Conservation (phyloP, 768 basidiomycete genomes). For the Trametopsis cervina region DNA sequence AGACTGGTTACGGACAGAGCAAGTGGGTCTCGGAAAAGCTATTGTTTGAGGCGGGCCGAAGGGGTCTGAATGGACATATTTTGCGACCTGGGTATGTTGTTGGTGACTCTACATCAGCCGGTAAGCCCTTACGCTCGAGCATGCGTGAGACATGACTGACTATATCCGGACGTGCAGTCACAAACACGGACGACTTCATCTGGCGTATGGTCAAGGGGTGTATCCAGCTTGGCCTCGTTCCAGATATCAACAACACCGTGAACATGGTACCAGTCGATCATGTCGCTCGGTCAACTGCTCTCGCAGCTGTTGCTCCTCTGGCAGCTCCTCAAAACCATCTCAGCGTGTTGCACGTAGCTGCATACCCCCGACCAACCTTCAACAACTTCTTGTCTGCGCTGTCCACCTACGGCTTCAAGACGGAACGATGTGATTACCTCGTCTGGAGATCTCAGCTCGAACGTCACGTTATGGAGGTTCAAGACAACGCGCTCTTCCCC, state of each 20-base stretch:
- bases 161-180: no score
- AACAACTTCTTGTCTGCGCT: constrained; percentile 78
- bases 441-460: constrained; percentile 90
- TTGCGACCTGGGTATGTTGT: constrained; percentile 95
- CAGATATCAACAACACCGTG: constrained; percentile 96
- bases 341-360: constrained; percentile 78
- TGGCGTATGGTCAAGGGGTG: constrained; percentile 99
- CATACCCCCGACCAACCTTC: constrained; percentile 81
- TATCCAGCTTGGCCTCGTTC: constrained; percentile 91
- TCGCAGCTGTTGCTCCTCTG: constrained; percentile 63
- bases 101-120: constrained; percentile 82
- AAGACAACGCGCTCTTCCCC: constrained; percentile 97
- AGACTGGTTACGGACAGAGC: constrained; percentile 92
- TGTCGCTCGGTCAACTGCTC: constrained; percentile 75
- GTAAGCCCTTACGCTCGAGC: constrained; percentile 39
- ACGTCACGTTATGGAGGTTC: constrained; percentile 87
- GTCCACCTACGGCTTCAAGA: constrained; percentile 70
- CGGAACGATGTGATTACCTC: constrained; percentile 79
- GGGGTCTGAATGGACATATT: constrained; percentile 81
- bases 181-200: constrained; percentile 98
- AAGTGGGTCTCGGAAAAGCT: constrained; percentile 99
- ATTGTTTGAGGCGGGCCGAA: constrained; percentile 81
- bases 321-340: constrained; percentile 28
- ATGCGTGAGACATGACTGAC: constrained; percentile 1
- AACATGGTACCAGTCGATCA: constrained; percentile 99